These are phyloP conservation scores for Codiaeum variegatum DNA, from an alignment of 441 rosid genomes.

Conservation along the genomic window DNA sequence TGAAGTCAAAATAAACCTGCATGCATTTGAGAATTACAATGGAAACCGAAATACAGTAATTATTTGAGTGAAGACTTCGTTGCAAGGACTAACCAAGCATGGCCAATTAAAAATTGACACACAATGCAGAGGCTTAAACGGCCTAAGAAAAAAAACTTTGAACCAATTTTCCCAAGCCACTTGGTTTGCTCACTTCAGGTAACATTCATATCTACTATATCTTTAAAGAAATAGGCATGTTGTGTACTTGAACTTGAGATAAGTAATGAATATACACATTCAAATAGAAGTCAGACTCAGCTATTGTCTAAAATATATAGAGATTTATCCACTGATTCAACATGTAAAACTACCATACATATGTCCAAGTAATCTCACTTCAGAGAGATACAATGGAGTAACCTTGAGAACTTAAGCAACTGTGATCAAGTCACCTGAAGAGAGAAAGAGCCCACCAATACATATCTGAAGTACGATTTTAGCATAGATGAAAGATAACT, in stretches of 20 bases:
- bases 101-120: neutral
- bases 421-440: neutral
- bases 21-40: conserved; percentile 20
- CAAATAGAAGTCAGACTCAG: neutral
- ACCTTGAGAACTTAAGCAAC: neutral
- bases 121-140: neutral
- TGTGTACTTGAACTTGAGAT: neutral
- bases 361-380: neutral
- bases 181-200: neutral
- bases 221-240: neutral
- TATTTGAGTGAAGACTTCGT: neutral
- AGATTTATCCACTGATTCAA: no score
- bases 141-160: neutral
- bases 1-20: conserved; percentile 94
- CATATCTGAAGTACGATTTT: neutral
- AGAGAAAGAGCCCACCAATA: neutral
- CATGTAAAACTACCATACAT: neutral
- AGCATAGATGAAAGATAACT: neutral
- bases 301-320: neutral
- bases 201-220: neutral
- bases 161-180: neutral
- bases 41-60: conserved; percentile 13
- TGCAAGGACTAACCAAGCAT: neutral
- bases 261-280: neutral
- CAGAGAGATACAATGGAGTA: neutral